Evolutionary conservation across 306 rosid species (phyloP), one percentile per base, ranked within the genome.

Genomic region (Fagus sylvatica): DNA sequence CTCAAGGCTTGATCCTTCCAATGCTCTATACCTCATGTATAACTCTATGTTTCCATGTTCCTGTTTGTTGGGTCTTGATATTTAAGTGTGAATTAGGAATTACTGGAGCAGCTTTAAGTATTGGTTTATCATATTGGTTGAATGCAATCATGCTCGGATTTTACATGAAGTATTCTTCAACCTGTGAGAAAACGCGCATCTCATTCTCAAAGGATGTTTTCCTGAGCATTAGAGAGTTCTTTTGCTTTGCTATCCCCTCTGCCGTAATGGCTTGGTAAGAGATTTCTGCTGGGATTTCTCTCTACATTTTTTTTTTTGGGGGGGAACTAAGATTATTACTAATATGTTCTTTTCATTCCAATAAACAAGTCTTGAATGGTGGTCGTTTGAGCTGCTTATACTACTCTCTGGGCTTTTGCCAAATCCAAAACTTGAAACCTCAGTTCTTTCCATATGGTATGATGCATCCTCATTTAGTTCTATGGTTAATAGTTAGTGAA

Each of bases 211-310:
- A 13, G 16, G 79, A 87, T 3, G 84, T 78, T 59, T 65, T 93
- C 13, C 34, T 51, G 37, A 67, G 84, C 19, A 3, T 88, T 0
- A 7, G 72, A 17, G 56, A 77, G 60, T 93, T 91, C 82, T 71
- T 86, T 75, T 80, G 79, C 0, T 64, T 87, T 53, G 94, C 89
- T n/a, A 17, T 84, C 5, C 96, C 98, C 0, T 84, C 98, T 10
- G 91, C 98, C 3, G 71, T 79, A 0, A 93, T 91, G 96, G 59
- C 83, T 76, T 91, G 98, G 98, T 91, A 84, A 22, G 28, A 22
- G 28, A 22, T 22, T 22, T 22, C 28, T 22, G 28, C 28, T 22
- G 28, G 28, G 28, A 22, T 22, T 22, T 22, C 28, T 22, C 28
- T 22, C 28, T 8, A 7, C 49, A 43, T 0, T 8, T 43, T 43